Base-by-base conservation (phyloP, 2,329 filamentous ascomycete genomes). In the Penicillium decumbens region DNA sequence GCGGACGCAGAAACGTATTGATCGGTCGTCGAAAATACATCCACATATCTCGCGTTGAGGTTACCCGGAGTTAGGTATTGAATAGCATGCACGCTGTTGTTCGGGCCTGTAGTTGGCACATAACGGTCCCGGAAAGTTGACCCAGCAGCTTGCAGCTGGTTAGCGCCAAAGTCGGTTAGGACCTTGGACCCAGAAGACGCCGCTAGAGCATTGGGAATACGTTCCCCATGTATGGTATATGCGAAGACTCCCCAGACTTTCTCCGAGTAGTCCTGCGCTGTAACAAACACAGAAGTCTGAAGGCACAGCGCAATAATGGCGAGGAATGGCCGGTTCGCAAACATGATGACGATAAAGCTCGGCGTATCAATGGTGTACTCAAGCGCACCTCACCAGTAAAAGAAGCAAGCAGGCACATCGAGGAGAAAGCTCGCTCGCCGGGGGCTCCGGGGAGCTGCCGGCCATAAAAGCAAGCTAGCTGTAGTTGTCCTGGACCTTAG, bases 141-240 rank as follows among this genome's bases (percentile, higher is more conserved):
- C 2, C 80, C 81, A 7, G 78, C 72, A 9, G 65, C 57, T 53
- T 75, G 73, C 48, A 81, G 69, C 54, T 81, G 75, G 43, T 73
- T 75, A n/a, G 80, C 80, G 42, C 81, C 81, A 38, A 78, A 66
- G 0, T 77, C 71, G 1, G 79, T 82, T 44, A 83, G 67, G 0
- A 64, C 64, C 4, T 64, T 65, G 2, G 71, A 57, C 6, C 63
- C 24, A 10, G 38, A 54, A n/a, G 23, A 39, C 6, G 40, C 42
- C 13, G 62, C 55, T 6, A 76, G 57, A 25, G 69, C 63, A 39
- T 66, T 57, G 2, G 80, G 80, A 5, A 77, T 80, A 43, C 73
- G 75, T 51, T 83, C 80, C 51, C 81, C 81, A 43, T 77, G 72
- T 20, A 76, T 68, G 30, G 77, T 75, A 58, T 79, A 81, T 47